Conservation (phyloP, 257 asterid species). For the Gentiana dahurica region DNA sequence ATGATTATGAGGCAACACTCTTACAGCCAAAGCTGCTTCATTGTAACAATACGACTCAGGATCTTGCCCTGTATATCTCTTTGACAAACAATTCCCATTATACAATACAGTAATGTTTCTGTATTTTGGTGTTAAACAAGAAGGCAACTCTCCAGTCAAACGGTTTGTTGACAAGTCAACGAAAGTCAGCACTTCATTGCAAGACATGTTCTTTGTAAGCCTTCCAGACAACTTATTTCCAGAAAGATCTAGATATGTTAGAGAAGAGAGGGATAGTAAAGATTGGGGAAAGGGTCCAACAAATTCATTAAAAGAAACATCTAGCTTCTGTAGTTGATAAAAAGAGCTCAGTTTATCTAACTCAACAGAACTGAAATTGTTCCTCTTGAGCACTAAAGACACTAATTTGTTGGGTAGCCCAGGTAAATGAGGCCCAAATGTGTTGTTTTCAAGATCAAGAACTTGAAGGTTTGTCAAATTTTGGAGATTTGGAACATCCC, state of each 20-base stretch:
- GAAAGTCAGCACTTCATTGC: conserved; percentile 32
- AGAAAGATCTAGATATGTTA: conserved; percentile 49
- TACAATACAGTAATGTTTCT: conserved; percentile 22
- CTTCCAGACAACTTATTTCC: conserved; percentile 66
- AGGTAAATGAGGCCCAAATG: conserved; percentile 66
- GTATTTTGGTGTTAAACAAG: conserved; percentile 27
- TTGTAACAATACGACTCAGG: conserved; percentile 48
- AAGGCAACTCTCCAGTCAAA: conserved; percentile 69
- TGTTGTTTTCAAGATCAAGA: conserved; percentile 54
- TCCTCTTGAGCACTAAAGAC: conserved; percentile 49
- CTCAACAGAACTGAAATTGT: conserved; percentile 43
- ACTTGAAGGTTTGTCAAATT: conserved; percentile 58
- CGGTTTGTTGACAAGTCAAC: conserved; percentile 56
- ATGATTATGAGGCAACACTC: conserved; percentile 37
- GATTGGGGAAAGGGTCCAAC: conserved; percentile 43
- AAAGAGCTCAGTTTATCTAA: conserved; percentile 36
- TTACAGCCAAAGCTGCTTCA: conserved; percentile 89
- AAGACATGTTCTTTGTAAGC: conserved; percentile 47
- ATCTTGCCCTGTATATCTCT: conserved; percentile 28
- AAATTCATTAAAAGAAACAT: conserved; percentile 46
- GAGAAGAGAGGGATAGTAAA: conserved; percentile 46
- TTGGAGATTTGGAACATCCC: conserved; percentile 36
- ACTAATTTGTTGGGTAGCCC: conserved; percentile 41
- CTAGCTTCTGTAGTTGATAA: conserved; percentile 51
- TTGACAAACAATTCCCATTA: conserved; percentile 56